Evolutionary conservation across 225 moss, liverwort and hornwort genomes (phyloP).

Genomic region (Sphagnum tenellum): DNA sequence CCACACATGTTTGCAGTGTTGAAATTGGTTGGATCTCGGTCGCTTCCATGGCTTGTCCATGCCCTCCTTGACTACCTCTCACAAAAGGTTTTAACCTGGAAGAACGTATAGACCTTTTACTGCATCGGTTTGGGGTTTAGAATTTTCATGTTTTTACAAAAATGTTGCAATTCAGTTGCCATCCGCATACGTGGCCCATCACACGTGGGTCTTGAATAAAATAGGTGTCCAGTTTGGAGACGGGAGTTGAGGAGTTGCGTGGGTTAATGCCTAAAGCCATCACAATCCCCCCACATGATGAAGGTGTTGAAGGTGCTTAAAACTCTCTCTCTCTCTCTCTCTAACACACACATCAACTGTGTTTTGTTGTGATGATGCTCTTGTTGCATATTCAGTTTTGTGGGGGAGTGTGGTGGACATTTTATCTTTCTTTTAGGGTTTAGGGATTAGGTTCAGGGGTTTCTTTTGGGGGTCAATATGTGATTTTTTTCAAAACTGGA

Average conservation of each 20-base stretch:
- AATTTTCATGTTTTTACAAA: too few relatives aligned
- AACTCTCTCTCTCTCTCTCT: background rate
- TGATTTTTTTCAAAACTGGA: too few relatives aligned
- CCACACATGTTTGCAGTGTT: slow-evolving; percentile 53
- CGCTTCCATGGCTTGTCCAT: slow-evolving; percentile 50
- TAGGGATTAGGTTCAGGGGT: too few relatives aligned
- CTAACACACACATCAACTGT: too few relatives aligned
- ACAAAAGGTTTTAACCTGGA: slow-evolving; percentile 23
- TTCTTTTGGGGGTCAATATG: too few relatives aligned
- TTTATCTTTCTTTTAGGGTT: too few relatives aligned
- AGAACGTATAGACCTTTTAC: too few relatives aligned
- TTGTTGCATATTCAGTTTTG: too few relatives aligned
- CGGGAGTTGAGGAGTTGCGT: slow-evolving; percentile 36
- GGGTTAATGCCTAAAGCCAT: slow-evolving; percentile 31
- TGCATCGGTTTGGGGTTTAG: too few relatives aligned
- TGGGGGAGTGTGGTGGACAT: too few relatives aligned
- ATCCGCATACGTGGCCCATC: slow-evolving; percentile 18
- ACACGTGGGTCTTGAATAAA: too few relatives aligned
- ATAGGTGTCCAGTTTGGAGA: slow-evolving; percentile 10
- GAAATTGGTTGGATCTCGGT: slow-evolving; percentile 45
- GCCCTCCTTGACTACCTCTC: slow-evolving; percentile 48
- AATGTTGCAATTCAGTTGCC: background rate
- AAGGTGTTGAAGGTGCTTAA: slow-evolving; percentile 40
- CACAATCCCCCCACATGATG: slow-evolving; percentile 41
- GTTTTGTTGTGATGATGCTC: too few relatives aligned